Conservation (phyloP, 1,284 basidiomycete species). For the Jaminaea rosea region DNA sequence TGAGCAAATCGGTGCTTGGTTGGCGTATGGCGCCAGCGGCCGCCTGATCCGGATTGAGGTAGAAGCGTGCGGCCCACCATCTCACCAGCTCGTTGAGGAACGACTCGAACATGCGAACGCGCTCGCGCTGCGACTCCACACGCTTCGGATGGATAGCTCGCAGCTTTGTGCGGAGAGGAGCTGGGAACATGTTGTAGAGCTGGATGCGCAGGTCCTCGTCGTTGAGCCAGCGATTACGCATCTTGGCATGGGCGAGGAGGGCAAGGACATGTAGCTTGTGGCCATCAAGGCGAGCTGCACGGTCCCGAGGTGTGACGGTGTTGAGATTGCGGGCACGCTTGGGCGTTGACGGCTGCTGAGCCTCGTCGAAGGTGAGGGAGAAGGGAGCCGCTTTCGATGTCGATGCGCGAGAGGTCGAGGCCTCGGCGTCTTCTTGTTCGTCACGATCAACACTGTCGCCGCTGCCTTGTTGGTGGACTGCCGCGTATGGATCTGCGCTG, state of each 20-base stretch:
- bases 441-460: conserved; percentile 9
- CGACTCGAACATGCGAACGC: conserved; percentile 43
- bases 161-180: conserved; percentile 31
- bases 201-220: conserved; percentile 63
- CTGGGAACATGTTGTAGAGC: conserved; percentile 29
- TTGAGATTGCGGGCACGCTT: conserved; percentile 17
- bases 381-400: conserved; percentile 15
- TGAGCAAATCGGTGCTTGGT: conserved; percentile 30
- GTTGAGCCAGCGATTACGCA: conserved; percentile 77
- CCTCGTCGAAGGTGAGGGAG: conserved; percentile 9
- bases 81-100: conserved; percentile 36
- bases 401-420: conserved; percentile 4
- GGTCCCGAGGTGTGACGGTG: conserved; percentile 37
- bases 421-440: conserved; percentile 9
- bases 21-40: conserved; percentile 38
- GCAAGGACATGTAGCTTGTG: conserved; percentile 51
- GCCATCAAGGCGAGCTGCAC: conserved; percentile 30
- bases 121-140: conserved; percentile 36
- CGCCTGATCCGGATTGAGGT: conserved; percentile 26
- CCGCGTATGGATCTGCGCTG: conserved; percentile 10
- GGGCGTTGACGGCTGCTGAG: conserved; percentile 12
- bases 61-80: conserved; percentile 40
- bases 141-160: conserved; percentile 38
- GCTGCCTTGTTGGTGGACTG: conserved; percentile 23
- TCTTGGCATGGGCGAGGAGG: conserved; percentile 64